Base-by-base conservation (phyloP, 2,329 filamentous ascomycete genomes). In the Pseudogymnoascus sp. region DNA sequence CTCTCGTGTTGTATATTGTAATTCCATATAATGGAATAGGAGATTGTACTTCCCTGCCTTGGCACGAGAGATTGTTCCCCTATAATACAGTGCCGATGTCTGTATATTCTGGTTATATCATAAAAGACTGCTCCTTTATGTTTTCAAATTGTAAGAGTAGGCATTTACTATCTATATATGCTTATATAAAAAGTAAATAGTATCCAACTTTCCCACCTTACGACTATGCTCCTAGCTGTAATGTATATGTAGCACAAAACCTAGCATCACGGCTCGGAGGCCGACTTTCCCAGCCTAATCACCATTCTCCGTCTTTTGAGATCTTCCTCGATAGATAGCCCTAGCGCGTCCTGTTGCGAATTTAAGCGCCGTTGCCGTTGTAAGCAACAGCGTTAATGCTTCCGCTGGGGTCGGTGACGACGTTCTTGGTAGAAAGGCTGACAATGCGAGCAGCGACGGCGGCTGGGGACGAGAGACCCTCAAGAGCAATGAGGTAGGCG, bases 321-420 rank as follows among this genome's bases (percentile, higher is more conserved):
- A 46, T n/a, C 5, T n/a, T 46, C 21, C 12, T 25, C 21, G 21
- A 46, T 25, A 25, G 11, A 23, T 46, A 46, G 42, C 18, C 42
- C 21, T 14, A n/a, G 21, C 11, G 11, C 42, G 21, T 25, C 42
- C 11, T 12, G 11, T 12, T 25, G 21, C 21, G 12, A 50, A 63
- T 28, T 65, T 76, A 72, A 63, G 72, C 68, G 23, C 69, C 68
- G 40, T 76, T 76, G 64, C 81, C 81, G 75, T 86, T 86, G 75
- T 82, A 85, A 64, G 79, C 81, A 61, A 87, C 76, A 64, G 76
- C 69, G 77, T 86, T 85, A 68, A 72, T 69, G 61, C 80, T 83
- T 66, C 77, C 75, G 65, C 68, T 73, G 1, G 81, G 66, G 65
- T 71, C 72, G 42, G 73, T 73, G 63, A 81, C 73, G 67, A 77